Evolutionary conservation across 139 green algal genomes (phyloP).

Genomic region (Astrephomene gubernaculifera): DNA sequence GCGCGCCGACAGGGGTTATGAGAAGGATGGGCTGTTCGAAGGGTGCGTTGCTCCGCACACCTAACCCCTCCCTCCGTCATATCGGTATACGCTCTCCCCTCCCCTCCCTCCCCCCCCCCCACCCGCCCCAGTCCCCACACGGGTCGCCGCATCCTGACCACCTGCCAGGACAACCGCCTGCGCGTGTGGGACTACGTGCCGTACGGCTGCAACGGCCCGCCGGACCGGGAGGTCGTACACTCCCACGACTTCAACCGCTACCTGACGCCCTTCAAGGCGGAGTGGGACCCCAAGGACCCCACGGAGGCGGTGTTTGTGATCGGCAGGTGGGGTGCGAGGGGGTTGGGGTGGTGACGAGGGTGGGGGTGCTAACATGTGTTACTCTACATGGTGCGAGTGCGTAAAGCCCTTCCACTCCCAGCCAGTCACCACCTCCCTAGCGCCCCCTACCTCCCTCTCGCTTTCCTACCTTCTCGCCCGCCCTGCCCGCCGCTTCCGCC

Average conservation of each 20-base stretch:
- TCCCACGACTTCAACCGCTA: slow-evolving; percentile 95
- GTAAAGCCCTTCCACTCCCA: no score
- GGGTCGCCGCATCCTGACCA: slow-evolving; percentile 88
- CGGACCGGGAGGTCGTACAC: slow-evolving; percentile 88
- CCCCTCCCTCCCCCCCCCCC: not conserved
- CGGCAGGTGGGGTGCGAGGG: slow-evolving; percentile 65
- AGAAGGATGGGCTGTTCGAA: no score
- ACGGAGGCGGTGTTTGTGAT: slow-evolving; percentile 77
- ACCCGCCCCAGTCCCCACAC: slow-evolving; percentile 62
- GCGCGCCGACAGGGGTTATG: no score
- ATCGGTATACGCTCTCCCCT: no score
- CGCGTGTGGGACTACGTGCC: slow-evolving; percentile 82
- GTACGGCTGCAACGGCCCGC: slow-evolving; percentile 8
- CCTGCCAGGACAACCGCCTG: slow-evolving; percentile 92
- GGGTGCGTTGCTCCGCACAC: no score
- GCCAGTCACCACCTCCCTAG: no score
- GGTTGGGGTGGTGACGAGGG: not conserved
- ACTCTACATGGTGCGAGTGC: no score
- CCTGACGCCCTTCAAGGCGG: slow-evolving; percentile 87
- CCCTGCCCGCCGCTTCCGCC: not conserved
- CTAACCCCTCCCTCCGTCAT: no score
- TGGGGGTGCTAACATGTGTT: no score
- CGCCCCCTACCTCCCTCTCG: not conserved
- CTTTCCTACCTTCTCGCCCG: not conserved
- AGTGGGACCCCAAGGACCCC: slow-evolving; percentile 90